phyloP scores from a whole-genome alignment of 1,284 basidiomycete species.

The Mycena citricolor region DNA sequence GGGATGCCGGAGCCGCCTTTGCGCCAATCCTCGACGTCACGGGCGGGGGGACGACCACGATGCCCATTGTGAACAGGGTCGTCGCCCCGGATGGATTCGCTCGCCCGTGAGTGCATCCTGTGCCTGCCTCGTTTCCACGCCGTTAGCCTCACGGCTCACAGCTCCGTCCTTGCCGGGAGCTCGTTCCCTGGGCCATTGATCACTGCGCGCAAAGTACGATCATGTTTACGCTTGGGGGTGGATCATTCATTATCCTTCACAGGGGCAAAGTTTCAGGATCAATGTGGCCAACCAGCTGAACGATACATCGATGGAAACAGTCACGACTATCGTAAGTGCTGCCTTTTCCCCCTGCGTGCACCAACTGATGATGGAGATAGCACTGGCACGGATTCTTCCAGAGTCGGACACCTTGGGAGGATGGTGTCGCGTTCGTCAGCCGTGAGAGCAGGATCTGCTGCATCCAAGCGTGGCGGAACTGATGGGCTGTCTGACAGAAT shows the following conservation, averaged over 20 bases:
- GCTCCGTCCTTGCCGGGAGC: slow-evolving; percentile 4
- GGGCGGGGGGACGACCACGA: background rate
- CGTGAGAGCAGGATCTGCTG: background rate
- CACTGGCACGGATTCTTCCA: slow-evolving; percentile 3
- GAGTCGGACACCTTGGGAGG: background rate
- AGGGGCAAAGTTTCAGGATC: background rate
- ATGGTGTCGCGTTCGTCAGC: background rate
- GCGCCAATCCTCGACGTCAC: background rate
- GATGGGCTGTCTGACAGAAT: slow-evolving; percentile 39
- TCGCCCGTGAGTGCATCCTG: slow-evolving; percentile 1
- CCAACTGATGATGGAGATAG: no score
- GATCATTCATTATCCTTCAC: background rate
- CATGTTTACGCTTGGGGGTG: background rate
- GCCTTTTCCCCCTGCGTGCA: no score
- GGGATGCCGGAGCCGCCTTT: background rate
- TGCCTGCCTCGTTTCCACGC: no score
- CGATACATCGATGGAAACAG: slow-evolving; percentile 1
- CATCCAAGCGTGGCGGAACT: background rate
- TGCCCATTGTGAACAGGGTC: slow-evolving; percentile 9
- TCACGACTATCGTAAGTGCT: slow-evolving; percentile 1
- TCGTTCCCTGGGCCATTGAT: slow-evolving; percentile 10
- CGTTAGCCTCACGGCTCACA: slow-evolving; percentile 1
- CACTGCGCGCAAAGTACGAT: slow-evolving; percentile 3
- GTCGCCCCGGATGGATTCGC: slow-evolving; percentile 12
- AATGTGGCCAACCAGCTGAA: slow-evolving; percentile 4